These are phyloP conservation scores for Thermomucor indicae-seudaticae DNA, from an alignment of 371 early-diverging fungal genomes.

Conservation along the genomic window DNA sequence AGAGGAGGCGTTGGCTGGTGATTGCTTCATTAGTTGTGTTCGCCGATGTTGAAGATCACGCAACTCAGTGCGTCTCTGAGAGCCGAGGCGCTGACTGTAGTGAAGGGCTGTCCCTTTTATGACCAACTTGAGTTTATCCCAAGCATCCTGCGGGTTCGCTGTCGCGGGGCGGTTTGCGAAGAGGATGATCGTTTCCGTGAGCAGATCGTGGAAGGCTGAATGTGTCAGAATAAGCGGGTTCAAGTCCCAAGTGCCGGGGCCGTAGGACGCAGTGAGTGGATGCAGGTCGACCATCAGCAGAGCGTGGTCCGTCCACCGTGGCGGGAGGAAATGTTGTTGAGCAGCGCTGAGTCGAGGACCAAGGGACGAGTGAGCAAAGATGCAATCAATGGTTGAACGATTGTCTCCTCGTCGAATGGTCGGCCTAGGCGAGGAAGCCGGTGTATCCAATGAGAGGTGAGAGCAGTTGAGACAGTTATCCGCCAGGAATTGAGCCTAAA, in stretches of 20 bases:
- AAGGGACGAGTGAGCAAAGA: too few relatives aligned
- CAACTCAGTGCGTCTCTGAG: background rate
- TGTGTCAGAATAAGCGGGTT: background rate
- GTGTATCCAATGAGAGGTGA: too few relatives aligned
- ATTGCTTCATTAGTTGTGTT: too few relatives aligned
- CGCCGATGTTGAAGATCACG: background rate
- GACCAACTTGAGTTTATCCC: background rate
- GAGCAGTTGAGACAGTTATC: too few relatives aligned
- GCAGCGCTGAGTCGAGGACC: too few relatives aligned
- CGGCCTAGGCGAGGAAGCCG: too few relatives aligned
- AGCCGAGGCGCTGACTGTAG: background rate
- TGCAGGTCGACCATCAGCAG: background rate
- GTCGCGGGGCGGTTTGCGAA: background rate
- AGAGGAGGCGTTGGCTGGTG: background rate
- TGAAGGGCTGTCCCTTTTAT: background rate
- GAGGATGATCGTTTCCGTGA: background rate
- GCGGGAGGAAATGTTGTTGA: too few relatives aligned
- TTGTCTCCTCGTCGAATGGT: too few relatives aligned
- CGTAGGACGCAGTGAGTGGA: background rate
- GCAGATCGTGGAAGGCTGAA: background rate
- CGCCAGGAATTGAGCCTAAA: too few relatives aligned
- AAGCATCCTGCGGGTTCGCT: background rate
- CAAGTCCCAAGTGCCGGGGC: slow-evolving; percentile 13
- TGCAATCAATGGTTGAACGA: too few relatives aligned
- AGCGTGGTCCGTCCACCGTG: slow-evolving; percentile 2